phyloP scores from a whole-genome alignment of 768 basidiomycete genomes.

The Trametes cinnabarina region DNA sequence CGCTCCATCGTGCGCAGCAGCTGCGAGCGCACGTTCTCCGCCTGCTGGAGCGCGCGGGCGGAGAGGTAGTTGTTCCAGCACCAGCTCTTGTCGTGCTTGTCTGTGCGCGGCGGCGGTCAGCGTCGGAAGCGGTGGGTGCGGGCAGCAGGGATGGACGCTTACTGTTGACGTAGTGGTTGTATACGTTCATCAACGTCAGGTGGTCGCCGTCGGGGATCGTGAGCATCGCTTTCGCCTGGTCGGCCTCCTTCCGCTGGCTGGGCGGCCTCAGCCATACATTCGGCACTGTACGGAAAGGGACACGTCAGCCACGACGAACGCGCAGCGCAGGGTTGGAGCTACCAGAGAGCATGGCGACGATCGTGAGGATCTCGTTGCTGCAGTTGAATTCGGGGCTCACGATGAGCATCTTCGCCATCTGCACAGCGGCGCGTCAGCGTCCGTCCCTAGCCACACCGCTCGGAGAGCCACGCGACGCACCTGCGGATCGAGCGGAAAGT shows the following conservation, averaged over 20 bases:
- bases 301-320: slow-evolving; percentile 54
- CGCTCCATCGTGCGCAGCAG: slow-evolving; percentile 90
- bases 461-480: slow-evolving; percentile 47
- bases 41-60: slow-evolving; percentile 77
- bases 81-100: slow-evolving; percentile 82
- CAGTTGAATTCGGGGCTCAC: slow-evolving; percentile 93
- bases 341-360: slow-evolving; percentile 97
- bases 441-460: slow-evolving; percentile 70
- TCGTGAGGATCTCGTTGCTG: slow-evolving; percentile 92
- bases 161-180: slow-evolving; percentile 89
- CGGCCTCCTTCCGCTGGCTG: slow-evolving; percentile 86
- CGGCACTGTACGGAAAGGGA: slow-evolving; percentile 57
- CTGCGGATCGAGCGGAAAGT: slow-evolving; percentile 97
- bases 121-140: neutral
- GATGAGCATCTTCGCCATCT: slow-evolving; percentile 93
- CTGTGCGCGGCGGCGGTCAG: slow-evolving; percentile 34
- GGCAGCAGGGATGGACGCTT: slow-evolving; percentile 22
- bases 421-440: neutral
- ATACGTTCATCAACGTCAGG: slow-evolving; percentile 90
- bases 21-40: slow-evolving; percentile 91
- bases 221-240: slow-evolving; percentile 84
- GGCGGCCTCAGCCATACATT: slow-evolving; percentile 94
- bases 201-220: slow-evolving; percentile 97
- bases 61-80: slow-evolving; percentile 89
- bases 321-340: slow-evolving; percentile 26